These are phyloP conservation scores for Termitomyces eurrhizus DNA, from an alignment of 768 basidiomycete genomes.

Conservation along the genomic window DNA sequence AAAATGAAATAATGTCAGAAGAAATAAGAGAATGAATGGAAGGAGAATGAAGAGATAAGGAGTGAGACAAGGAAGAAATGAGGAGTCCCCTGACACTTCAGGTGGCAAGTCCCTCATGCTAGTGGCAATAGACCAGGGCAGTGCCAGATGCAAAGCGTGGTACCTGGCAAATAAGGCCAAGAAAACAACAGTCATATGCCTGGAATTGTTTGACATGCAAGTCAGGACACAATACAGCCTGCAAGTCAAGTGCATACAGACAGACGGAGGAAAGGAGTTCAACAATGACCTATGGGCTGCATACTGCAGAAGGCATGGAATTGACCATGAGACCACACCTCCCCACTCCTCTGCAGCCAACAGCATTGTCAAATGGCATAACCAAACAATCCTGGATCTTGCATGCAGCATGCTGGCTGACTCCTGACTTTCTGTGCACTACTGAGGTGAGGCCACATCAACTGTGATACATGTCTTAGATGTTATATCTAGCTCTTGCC, in stretches of 20 bases:
- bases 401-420: no score
- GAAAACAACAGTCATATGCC: background rate
- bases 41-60: no score
- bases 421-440: fast-evolving
- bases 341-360: background rate
- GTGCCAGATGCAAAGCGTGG: background rate
- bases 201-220: background rate
- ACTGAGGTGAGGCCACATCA: no score
- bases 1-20: no score
- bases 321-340: background rate
- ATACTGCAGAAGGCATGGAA: background rate
- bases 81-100: no score
- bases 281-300: background rate
- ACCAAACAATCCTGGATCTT: no score
- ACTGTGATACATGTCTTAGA: background rate
- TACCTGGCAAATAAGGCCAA: background rate
- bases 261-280: background rate
- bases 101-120: background rate
- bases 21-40: no score
- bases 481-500: background rate
- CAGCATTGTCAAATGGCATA: fast-evolving
- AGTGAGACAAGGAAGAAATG: no score
- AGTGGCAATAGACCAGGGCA: no score
- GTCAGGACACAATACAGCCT: background rate
- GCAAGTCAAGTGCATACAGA: background rate